These are phyloP conservation scores for Carex pumila DNA, from an alignment of 176 grass and related monocot species.

Conservation along the genomic window DNA sequence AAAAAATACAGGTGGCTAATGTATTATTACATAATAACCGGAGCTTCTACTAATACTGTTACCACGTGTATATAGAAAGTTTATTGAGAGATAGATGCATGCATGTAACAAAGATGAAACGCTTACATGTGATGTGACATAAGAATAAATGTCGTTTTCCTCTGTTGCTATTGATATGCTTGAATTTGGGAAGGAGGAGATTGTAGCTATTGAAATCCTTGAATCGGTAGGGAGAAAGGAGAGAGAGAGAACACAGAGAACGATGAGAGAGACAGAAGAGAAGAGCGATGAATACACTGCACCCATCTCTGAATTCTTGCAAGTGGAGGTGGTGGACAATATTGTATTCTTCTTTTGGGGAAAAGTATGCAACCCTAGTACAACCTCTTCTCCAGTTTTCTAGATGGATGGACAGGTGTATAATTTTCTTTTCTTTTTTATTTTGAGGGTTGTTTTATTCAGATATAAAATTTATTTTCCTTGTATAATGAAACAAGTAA, in stretches of 20 bases:
- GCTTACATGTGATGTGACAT: neutral
- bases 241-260: neutral
- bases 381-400: slow-evolving; percentile 4
- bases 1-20: neutral
- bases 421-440: neutral
- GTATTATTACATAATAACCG: neutral
- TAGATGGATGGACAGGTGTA: neutral
- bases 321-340: slow-evolving; percentile 31
- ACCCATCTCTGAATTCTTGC: slow-evolving; percentile 26
- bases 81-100: neutral
- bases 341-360: slow-evolving; percentile 20
- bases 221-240: neutral
- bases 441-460: neutral
- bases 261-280: neutral
- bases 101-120: neutral
- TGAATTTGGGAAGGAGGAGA: neutral
- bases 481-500: too few relatives aligned
- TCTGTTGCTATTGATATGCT: neutral
- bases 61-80: neutral
- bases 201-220: neutral
- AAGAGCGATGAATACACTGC: slow-evolving; percentile 35
- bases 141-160: neutral
- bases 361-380: neutral
- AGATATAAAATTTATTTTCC: too few relatives aligned
- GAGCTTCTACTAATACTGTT: neutral